Base-by-base conservation (phyloP, 2,329 filamentous ascomycete genomes). In the Penicillium sp. region DNA sequence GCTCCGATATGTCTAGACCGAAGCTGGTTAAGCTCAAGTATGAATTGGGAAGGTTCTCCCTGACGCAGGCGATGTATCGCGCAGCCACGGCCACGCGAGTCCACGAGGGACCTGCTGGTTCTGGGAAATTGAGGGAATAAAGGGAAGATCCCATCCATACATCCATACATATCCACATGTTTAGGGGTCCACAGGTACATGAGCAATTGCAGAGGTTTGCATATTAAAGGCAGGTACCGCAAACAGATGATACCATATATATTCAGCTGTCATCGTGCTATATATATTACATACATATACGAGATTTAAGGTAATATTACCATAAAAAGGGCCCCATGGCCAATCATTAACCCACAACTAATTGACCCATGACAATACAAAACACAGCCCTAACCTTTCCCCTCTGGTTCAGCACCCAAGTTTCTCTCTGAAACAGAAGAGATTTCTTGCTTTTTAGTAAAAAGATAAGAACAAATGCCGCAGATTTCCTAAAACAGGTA, bases 351-450 rank as follows among this genome's bases (percentile, higher is more conserved):
- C 11, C 7, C 2, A 11, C 0, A 1, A 16, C 11, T 21, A 4
- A 4, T 16, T 31, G 6, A 38, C 0, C 1, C 34, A 1, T 62
- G 41, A 65, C 60, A 46, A 48, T 57, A 65, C 61, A 23, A 15
- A 29, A 62, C 29, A 38, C 29, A 60, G 55, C 61, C 61, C 61
- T 62, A 63, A 55, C 21, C 39, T 21, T 36, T 29, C 5, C 15
- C n/a, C 3, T 40, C 19, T 40, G 36, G 39, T 47, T 50, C 43
- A 27, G 23, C 23, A 11, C 6, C 6, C 33, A 19, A 40, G 39
- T 57, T 50, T 52, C 27, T 16, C 7, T 50, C 59, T 38, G 15
- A 16, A 43, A 25, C 41, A 25, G 33, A 36, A 55, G 50, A 48
- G 38, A 13, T 21, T 33, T 46, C 29, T 31, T 4, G 25, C 11